phyloP scores from a whole-genome alignment of 148 eudicot species.

The Pouteria glomerata region DNA sequence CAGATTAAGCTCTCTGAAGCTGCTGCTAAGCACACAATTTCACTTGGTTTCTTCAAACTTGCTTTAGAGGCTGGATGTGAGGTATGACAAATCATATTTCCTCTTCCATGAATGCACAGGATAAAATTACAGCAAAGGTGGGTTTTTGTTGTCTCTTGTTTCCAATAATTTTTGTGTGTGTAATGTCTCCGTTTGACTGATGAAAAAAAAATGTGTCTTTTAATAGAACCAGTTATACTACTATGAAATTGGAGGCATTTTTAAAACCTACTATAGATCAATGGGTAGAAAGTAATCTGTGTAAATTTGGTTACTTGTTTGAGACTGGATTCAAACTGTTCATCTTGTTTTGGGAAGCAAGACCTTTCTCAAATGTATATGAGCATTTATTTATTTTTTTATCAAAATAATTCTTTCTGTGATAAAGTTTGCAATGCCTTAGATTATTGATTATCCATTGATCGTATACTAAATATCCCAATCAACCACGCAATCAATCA shows the following conservation, averaged over 20 bases:
- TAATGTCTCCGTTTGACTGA: not conserved
- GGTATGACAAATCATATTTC: conserved; percentile 32
- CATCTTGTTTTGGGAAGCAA: too few relatives aligned
- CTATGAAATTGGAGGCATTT: not conserved
- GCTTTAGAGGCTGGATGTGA: conserved; percentile 80
- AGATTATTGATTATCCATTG: too few relatives aligned
- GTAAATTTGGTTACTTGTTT: not conserved
- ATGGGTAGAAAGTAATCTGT: not conserved
- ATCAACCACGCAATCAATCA: too few relatives aligned
- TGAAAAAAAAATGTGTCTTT: not conserved
- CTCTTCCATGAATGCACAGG: not conserved
- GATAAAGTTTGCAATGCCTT: too few relatives aligned
- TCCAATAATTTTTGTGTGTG: not conserved
- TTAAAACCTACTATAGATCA: not conserved
- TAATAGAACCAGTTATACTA: not conserved
- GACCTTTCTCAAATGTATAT: too few relatives aligned
- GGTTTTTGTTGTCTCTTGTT: not conserved
- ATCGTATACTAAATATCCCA: too few relatives aligned
- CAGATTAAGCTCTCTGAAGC: conserved; percentile 90
- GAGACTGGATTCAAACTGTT: not conserved
- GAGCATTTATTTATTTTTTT: too few relatives aligned
- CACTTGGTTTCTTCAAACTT: conserved; percentile 89
- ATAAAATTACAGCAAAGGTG: not conserved
- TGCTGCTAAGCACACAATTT: conserved; percentile 68
- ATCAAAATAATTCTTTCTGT: too few relatives aligned